phyloP scores from a whole-genome alignment of 2,329 filamentous ascomycete genomes.

The Neofusicoccum laricinum region DNA sequence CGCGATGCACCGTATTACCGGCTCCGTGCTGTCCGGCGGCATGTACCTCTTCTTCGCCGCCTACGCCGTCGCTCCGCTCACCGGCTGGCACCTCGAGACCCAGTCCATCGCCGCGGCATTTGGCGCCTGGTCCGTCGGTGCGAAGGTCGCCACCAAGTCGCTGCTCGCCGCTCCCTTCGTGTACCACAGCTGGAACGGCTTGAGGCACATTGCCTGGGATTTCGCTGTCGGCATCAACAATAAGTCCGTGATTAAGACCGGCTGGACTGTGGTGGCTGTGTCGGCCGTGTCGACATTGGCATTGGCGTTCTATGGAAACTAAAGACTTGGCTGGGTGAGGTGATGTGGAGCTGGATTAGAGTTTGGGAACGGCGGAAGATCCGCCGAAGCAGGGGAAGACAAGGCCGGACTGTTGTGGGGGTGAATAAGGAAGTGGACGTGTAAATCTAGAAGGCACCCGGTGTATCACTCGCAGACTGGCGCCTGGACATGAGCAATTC shows the following conservation, averaged over 20 bases:
- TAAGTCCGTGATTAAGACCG: slow-evolving; percentile 61
- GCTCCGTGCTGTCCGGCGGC: slow-evolving; percentile 64
- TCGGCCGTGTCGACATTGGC: slow-evolving; percentile 38
- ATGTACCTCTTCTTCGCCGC: slow-evolving; percentile 78
- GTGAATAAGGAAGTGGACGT: background rate
- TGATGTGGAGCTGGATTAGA: background rate
- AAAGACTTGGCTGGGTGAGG: background rate
- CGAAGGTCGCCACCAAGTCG: slow-evolving; percentile 60
- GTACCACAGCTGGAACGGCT: slow-evolving; percentile 66
- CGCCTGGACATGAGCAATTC: background rate
- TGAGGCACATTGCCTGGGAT: slow-evolving; percentile 72
- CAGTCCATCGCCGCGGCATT: slow-evolving; percentile 63
- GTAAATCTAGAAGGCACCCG: background rate
- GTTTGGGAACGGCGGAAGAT: background rate
- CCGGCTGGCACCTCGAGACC: slow-evolving; percentile 69
- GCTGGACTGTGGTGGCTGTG: slow-evolving; percentile 61
- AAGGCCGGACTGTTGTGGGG: background rate
- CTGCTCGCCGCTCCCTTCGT: slow-evolving; percentile 63
- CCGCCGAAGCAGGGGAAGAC: background rate
- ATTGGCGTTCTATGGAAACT: slow-evolving; percentile 10
- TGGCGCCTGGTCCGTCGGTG: slow-evolving; percentile 57
- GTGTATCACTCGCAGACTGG: background rate
- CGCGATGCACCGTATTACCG: slow-evolving; percentile 81
- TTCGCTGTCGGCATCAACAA: slow-evolving; percentile 61
- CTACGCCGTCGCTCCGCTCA: slow-evolving; percentile 75